Evolutionary conservation across 179 eudicot species (phyloP).

Genomic region (Pouteria campechiana): DNA sequence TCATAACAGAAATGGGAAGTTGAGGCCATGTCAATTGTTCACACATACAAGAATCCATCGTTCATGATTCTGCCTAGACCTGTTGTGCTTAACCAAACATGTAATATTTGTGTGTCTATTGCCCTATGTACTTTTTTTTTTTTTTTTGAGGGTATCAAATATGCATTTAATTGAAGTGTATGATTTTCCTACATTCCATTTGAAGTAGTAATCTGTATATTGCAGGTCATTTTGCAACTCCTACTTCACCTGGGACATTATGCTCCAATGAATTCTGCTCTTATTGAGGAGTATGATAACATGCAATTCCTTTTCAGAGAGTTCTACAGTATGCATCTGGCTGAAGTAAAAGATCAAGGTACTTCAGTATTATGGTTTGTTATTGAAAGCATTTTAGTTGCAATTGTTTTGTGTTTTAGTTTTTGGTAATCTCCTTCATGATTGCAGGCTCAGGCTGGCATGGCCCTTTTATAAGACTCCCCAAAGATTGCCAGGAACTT

Average conservation of each 20-base stretch:
- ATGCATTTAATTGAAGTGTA: too few species aligned
- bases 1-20: too few species aligned
- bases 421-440: too few species aligned
- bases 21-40: too few species aligned
- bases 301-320: constrained; percentile 40
- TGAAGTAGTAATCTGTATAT: too few species aligned
- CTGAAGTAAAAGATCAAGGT: constrained; percentile 26
- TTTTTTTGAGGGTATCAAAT: too few species aligned
- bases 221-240: constrained; percentile 62
- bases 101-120: too few species aligned
- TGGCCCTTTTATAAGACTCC: constrained; percentile 75
- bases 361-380: neutral
- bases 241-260: constrained; percentile 63
- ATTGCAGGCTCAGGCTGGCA: constrained; percentile 44
- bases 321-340: constrained; percentile 35
- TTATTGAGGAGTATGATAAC: constrained; percentile 55
- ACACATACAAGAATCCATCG: too few species aligned
- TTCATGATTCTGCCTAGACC: too few species aligned
- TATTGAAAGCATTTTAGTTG: neutral
- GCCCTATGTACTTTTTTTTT: too few species aligned
- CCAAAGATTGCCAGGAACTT: constrained; percentile 63
- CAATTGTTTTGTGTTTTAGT: neutral
- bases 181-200: too few species aligned
- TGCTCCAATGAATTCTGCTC: constrained; percentile 32
- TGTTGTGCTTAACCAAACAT: too few species aligned